Evolutionary conservation across 352 stramenopile genomes (phyloP).

Genomic region (Phytophthora fragariae): DNA sequence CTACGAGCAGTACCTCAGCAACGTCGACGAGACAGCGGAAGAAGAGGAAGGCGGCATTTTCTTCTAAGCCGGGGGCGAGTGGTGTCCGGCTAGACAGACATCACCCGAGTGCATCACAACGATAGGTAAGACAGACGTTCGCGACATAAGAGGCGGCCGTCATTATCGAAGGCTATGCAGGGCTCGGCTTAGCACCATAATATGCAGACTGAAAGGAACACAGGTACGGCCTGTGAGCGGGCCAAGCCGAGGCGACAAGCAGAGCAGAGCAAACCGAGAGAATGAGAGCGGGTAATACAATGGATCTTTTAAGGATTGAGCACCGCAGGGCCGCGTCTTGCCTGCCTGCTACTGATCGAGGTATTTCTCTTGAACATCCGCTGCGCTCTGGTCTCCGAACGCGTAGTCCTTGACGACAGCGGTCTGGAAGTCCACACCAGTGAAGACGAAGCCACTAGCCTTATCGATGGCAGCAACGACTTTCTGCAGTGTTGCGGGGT

Average conservation of each 20-base stretch:
- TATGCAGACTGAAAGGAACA: constrained; percentile 22
- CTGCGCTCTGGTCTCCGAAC: constrained; percentile 66
- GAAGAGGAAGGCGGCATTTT: constrained; percentile 85
- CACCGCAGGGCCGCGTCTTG: neutral
- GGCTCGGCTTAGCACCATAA: constrained; percentile 8
- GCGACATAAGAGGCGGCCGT: constrained; percentile 21
- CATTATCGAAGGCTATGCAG: constrained; percentile 18
- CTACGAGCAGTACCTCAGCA: constrained; percentile 90
- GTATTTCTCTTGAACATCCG: constrained; percentile 79
- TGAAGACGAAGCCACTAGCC: constrained; percentile 86
- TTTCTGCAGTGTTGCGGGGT: constrained; percentile 68
- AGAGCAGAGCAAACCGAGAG: constrained; percentile 16
- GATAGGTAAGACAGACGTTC: constrained; percentile 24
- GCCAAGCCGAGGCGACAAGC: constrained; percentile 4
- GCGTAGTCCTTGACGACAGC: constrained; percentile 78
- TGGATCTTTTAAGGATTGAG: constrained; percentile 38
- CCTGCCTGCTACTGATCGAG: constrained; percentile 45
- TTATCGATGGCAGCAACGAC: constrained; percentile 85
- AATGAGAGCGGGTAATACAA: constrained; percentile 40
- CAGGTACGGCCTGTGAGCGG: constrained; percentile 5
- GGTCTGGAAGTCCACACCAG: constrained; percentile 79
- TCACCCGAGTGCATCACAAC: constrained; percentile 12
- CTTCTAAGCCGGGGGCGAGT: constrained; percentile 59
- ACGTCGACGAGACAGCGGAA: constrained; percentile 85
- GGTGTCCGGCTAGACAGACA: constrained; percentile 21